Base-by-base conservation (phyloP, 108 stramenopile genomes). In the Aureococcus anophagefferens region DNA sequence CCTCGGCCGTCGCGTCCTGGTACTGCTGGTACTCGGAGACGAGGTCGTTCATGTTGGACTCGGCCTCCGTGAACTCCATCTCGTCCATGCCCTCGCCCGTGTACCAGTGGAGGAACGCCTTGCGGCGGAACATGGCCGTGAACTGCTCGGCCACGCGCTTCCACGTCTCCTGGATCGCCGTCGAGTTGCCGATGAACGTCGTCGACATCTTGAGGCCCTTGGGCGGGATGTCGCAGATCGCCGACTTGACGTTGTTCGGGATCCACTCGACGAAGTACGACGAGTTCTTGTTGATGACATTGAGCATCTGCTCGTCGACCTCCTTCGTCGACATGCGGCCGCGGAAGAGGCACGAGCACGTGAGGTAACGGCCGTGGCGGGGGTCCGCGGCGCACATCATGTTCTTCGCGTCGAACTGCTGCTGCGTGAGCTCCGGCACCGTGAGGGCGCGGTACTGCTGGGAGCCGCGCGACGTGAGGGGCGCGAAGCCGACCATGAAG, bases 1-100 rank as follows among this genome's bases (percentile, higher is more conserved):
- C 83, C 77, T 89, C 90, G 64, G 88, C 89, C 69, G 89, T 91
- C 35, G 91, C 92, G 80, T 91, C 92, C 84, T 92, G 92, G 71
- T 93, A 91, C 78, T 93, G 90, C 86, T 91, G 90, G 76, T 91
- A 89, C 80, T 91, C 90, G 35, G 87, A 88, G 30, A 91, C 87
- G 33, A 89, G 76, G 78, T 89, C 90, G 70, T 90, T 87, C 72
- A 90, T 81, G 84, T 90, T 90, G 69, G 83, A 83, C 79, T 90
- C 87, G 36, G 89, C 89, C 85, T 90, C 89, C 7, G 51, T 59
- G 71, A 72, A 72, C 65, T 72, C 71, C 71, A 72, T 72, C 59
- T 72, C 71, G 71, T 88, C 87, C 87, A 88, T 88, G 68, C 87
- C 87, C 80, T 88, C 87, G 36, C 85, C 87, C 59, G 87, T 86